A percentile compares a stretch with the other conserved stretches of the same genome.
Conservation (phyloP, 2,329 filamentous ascomycete genomes). For the Xylariaceae sp. region DNA sequence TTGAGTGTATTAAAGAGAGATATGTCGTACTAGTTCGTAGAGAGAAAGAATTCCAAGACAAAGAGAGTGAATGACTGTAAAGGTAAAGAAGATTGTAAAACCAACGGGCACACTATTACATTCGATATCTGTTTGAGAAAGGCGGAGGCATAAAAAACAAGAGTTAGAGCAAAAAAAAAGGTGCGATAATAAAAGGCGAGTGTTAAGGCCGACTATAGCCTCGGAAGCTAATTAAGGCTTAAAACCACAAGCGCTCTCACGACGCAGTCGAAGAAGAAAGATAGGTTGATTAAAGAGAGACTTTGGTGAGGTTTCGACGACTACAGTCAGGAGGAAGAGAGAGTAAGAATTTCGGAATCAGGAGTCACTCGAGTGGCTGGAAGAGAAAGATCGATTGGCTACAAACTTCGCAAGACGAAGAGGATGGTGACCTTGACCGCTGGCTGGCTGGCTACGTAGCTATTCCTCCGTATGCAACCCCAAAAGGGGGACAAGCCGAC, state of each 20-base stretch:
- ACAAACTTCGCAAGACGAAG: conserved; percentile 18
- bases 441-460: conserved; percentile 24
- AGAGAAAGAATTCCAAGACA: too few species aligned
- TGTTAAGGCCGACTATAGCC: conserved; percentile 18
- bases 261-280: conserved; percentile 19
- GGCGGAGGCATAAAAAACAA: too few species aligned
- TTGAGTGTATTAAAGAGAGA: too few species aligned
- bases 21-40: too few species aligned
- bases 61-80: too few species aligned
- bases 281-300: conserved; percentile 24
- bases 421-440: conserved; percentile 19
- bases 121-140: too few species aligned
- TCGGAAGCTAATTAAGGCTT: too few species aligned
- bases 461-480: too few species aligned
- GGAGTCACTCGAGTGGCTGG: conserved; percentile 18
- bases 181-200: conserved; percentile 21
- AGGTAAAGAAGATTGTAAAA: too few species aligned
- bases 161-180: conserved; percentile 21
- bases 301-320: conserved; percentile 21
- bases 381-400: conserved; percentile 29
- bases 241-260: conserved; percentile 24
- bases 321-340: conserved; percentile 20
- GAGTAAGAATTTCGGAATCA: conserved; percentile 28
- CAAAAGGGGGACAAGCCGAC: conserved; percentile 23
- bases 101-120: too few species aligned